Conservation (phyloP, 1,284 basidiomycete species). For the Cystobasidium sp. region DNA sequence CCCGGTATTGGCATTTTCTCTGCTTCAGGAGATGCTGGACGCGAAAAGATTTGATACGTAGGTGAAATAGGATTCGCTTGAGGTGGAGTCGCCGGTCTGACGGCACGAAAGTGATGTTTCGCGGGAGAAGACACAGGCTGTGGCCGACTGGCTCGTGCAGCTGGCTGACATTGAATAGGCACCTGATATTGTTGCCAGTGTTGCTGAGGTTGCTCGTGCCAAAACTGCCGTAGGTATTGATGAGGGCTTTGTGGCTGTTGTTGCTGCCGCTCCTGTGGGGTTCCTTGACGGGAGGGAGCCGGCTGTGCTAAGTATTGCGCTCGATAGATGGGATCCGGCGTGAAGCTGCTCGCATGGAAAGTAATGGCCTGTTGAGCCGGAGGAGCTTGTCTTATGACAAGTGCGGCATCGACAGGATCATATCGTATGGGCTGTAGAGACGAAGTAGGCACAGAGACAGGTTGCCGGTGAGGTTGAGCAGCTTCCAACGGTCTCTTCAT, state of each 20-base stretch:
- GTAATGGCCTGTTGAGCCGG: not conserved
- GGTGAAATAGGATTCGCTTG: not conserved
- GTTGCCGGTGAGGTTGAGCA: not conserved
- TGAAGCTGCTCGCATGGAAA: constrained; percentile 10
- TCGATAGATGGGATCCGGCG: not conserved
- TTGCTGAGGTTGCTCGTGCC: too few relatives aligned
- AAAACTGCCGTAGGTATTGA: too few relatives aligned
- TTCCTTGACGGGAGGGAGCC: not conserved
- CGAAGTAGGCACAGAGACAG: not conserved
- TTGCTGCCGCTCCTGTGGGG: not conserved
- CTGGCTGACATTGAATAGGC: too few relatives aligned
- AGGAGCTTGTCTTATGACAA: not conserved
- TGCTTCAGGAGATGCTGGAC: not conserved
- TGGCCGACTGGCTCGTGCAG: too few relatives aligned
- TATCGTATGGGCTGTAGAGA: not conserved
- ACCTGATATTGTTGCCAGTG: too few relatives aligned
- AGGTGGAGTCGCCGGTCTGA: too few relatives aligned
- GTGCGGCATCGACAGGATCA: not conserved
- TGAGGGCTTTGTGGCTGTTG: not conserved
- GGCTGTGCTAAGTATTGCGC: not conserved
- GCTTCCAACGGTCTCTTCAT: constrained; percentile 4
- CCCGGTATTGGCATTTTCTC: not conserved
- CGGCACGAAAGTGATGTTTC: too few relatives aligned
- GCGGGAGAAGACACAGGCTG: too few relatives aligned
- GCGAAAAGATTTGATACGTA: not conserved